A percentile compares a stretch with the other conserved stretches of the same genome.
These are phyloP conservation scores for Aspergillus luchuensis DNA, from an alignment of 2,329 filamentous ascomycete species.

Conservation along the genomic window DNA sequence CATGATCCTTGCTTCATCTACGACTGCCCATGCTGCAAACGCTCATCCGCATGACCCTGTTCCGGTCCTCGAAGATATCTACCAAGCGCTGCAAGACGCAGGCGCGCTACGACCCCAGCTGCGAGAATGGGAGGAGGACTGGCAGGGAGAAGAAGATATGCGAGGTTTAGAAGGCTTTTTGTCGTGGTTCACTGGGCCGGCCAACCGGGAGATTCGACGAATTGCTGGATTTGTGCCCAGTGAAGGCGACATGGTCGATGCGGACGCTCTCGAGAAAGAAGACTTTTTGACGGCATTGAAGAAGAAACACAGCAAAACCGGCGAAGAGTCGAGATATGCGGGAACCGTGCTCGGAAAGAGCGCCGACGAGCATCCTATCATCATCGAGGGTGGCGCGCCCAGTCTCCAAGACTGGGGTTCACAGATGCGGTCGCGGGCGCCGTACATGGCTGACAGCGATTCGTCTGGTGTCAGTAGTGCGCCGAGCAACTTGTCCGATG, in stretches of 20 bases:
- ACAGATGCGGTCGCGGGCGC: conserved; percentile 37
- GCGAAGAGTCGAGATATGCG: conserved; percentile 81
- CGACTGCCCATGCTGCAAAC: conserved; percentile 69
- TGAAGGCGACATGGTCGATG: conserved; percentile 53
- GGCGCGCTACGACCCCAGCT: conserved; percentile 72
- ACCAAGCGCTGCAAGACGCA: conserved; percentile 80
- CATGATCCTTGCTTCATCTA: conserved; percentile 69
- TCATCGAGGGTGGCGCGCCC: conserved; percentile 75
- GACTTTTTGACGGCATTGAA: conserved; percentile 78
- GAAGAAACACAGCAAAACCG: conserved; percentile 88
- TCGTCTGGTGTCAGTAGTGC: conserved; percentile 44
- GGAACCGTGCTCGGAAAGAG: conserved; percentile 79
- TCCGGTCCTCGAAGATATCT: conserved; percentile 73
- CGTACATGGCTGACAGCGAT: conserved; percentile 32
- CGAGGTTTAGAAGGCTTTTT: conserved; percentile 77
- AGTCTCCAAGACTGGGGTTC: conserved; percentile 67
- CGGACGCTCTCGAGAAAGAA: conserved; percentile 59
- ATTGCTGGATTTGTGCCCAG: conserved; percentile 72
- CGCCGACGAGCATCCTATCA: conserved; percentile 69
- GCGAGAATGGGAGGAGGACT: conserved; percentile 68
- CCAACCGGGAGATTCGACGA: conserved; percentile 77
- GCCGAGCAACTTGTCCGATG: conserved; percentile 43
- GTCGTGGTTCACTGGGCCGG: conserved; percentile 72
- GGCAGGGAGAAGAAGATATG: conserved; percentile 71
- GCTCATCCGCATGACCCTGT: conserved; percentile 66